Percentiles rank a stretch among this genome's conserved stretches.
These are phyloP conservation scores for Euphrasia arctica DNA, from an alignment of 305 asterid species.

Conservation along the genomic window DNA sequence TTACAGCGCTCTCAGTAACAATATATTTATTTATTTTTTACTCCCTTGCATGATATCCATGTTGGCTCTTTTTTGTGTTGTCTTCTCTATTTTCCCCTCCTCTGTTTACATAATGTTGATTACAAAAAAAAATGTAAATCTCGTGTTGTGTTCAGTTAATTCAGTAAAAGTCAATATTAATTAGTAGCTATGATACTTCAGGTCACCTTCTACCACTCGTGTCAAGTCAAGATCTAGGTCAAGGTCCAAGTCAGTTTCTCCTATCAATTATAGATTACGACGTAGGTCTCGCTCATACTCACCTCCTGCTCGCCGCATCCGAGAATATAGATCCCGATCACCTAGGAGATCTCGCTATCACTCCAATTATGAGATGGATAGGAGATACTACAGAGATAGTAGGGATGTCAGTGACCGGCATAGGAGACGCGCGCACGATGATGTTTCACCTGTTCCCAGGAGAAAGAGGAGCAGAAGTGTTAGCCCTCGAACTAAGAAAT, in stretches of 20 bases:
- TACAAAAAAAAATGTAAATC: background rate
- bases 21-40: background rate
- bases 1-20: slow-evolving; percentile 2
- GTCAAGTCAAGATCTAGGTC: slow-evolving; percentile 74
- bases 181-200: slow-evolving; percentile 33
- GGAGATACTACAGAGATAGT: slow-evolving; percentile 64
- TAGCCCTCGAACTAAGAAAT: slow-evolving; percentile 66
- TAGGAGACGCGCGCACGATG: slow-evolving; percentile 53
- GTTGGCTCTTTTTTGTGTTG: background rate
- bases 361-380: slow-evolving; percentile 64
- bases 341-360: slow-evolving; percentile 76
- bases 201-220: slow-evolving; percentile 63
- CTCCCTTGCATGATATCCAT: slow-evolving; percentile 9
- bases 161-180: slow-evolving; percentile 18
- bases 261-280: slow-evolving; percentile 60
- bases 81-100: background rate
- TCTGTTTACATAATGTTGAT: background rate
- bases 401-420: slow-evolving; percentile 59
- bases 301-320: slow-evolving; percentile 61
- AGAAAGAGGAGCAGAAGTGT: slow-evolving; percentile 79
- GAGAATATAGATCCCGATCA: slow-evolving; percentile 78
- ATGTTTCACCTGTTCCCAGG: slow-evolving; percentile 54
- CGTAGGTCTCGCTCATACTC: slow-evolving; percentile 77
- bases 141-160: slow-evolving; percentile 11
- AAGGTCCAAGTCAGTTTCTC: slow-evolving; percentile 77